Evolutionary conservation across 2,329 filamentous ascomycete species (phyloP).

Genomic region (Fusarium sp.): DNA sequence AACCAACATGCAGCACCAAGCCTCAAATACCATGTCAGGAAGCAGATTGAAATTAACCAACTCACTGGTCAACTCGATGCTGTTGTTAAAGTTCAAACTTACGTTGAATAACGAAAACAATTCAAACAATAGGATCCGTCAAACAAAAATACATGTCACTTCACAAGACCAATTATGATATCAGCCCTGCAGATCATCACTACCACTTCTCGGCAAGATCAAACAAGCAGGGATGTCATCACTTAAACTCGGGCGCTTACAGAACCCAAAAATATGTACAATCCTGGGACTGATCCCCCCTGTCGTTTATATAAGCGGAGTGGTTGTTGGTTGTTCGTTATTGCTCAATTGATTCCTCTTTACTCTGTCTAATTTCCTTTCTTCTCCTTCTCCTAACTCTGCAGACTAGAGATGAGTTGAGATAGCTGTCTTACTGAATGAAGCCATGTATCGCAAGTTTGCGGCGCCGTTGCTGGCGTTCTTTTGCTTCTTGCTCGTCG

Average conservation of each 20-base stretch:
- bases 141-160: neutral
- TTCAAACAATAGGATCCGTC: neutral
- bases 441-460: conserved; percentile 36
- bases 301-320: neutral
- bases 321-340: conserved; percentile 18
- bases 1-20: conserved; percentile 7
- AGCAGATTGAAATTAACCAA: neutral
- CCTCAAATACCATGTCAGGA: neutral
- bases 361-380: neutral
- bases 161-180: neutral
- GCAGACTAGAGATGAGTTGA: neutral
- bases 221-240: neutral
- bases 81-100: neutral
- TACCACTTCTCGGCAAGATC: neutral
- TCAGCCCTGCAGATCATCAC: conserved; percentile 3
- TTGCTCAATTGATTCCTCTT: neutral
- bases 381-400: neutral
- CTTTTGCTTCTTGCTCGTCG: conserved; percentile 32
- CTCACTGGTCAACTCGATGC: neutral
- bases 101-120: neutral
- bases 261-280: conserved; percentile 17
- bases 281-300: neutral
- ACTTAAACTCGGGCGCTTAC: conserved; percentile 16
- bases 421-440: neutral
- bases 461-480: conserved; percentile 26